A percentile compares a stretch with the other conserved stretches of the same genome.
These are phyloP conservation scores for Xylaria sp. DNA, from an alignment of 2,329 filamentous ascomycete genomes.

Conservation along the genomic window DNA sequence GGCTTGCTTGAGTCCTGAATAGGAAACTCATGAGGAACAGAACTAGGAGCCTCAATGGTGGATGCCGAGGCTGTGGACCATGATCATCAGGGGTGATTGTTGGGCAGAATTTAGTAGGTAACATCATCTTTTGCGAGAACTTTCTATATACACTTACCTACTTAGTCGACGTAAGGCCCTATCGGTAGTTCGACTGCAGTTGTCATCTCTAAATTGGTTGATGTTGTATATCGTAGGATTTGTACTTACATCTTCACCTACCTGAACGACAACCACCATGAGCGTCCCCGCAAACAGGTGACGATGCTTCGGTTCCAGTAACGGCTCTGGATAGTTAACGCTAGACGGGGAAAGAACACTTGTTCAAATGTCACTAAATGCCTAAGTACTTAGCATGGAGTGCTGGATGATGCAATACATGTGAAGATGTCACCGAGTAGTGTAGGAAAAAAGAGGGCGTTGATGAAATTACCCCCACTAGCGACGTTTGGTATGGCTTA, in stretches of 20 bases:
- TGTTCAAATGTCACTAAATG: not conserved
- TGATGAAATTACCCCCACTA: slow-evolving; percentile 8
- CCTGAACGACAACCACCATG: not conserved
- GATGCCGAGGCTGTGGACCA: not conserved
- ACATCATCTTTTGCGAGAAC: not conserved
- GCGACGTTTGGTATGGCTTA: not conserved
- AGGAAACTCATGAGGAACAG: not conserved
- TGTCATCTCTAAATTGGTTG: not conserved
- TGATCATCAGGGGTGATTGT: not conserved
- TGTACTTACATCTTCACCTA: not conserved
- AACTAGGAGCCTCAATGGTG: not conserved
- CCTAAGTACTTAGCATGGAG: not conserved
- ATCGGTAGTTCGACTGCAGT: no score
- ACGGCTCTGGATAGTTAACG: not conserved
- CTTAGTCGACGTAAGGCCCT: no score
- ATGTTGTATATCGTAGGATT: not conserved
- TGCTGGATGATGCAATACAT: slow-evolving; percentile 5
- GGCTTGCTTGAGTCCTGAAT: not conserved
- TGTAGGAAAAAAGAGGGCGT: not conserved
- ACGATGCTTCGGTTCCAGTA: not conserved
- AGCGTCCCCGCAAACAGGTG: not conserved
- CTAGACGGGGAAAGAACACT: not conserved
- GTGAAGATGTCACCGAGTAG: not conserved
- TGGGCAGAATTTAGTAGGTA: not conserved
- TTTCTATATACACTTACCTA: no score